A percentile compares a stretch with the other conserved stretches of the same genome.
Evolutionary conservation across 352 stramenopile species (phyloP).

Genomic region (Pythium brassicae): DNA sequence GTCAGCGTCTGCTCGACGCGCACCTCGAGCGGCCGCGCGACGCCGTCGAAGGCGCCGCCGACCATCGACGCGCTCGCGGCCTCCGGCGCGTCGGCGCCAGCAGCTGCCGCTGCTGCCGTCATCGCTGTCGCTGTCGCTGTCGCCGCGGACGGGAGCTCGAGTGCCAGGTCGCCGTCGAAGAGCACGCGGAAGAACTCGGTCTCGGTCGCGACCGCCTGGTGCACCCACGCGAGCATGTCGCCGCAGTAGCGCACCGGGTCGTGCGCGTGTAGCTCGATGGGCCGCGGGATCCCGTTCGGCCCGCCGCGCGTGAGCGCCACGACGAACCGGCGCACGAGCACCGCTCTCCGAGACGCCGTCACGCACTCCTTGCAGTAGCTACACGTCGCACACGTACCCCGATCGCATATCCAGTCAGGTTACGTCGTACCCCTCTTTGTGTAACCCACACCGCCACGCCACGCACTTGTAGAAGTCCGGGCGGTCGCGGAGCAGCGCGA

Average conservation of each 20-base stretch:
- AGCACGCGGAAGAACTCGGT: slow-evolving; percentile 77
- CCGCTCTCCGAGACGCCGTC: slow-evolving; percentile 37
- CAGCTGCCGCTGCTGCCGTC: slow-evolving; percentile 11
- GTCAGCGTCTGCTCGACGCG: slow-evolving; percentile 63
- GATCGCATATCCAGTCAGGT: no score
- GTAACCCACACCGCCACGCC: neutral
- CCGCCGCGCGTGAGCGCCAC: slow-evolving; percentile 68
- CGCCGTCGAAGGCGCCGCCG: slow-evolving; percentile 49
- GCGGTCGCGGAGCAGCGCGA: slow-evolving; percentile 56
- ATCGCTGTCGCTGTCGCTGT: slow-evolving; percentile 1
- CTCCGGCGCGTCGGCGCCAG: neutral
- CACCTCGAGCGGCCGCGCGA: slow-evolving; percentile 54
- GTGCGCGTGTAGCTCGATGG: slow-evolving; percentile 87
- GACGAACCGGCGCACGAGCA: slow-evolving; percentile 76
- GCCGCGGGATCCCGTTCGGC: slow-evolving; percentile 65
- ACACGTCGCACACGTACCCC: neutral
- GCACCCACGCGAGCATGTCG: slow-evolving; percentile 88
- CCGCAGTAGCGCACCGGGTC: slow-evolving; percentile 84
- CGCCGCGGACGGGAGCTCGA: slow-evolving; percentile 2
- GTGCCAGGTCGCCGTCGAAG: slow-evolving; percentile 57
- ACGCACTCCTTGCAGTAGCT: slow-evolving; percentile 85
- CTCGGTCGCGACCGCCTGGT: slow-evolving; percentile 80
- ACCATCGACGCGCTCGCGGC: slow-evolving; percentile 52
- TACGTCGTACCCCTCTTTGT: no score
- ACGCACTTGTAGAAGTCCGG: slow-evolving; percentile 75